phyloP scores from a whole-genome alignment of 73 alveolate species.

The Tetrahymena thermophila region DNA sequence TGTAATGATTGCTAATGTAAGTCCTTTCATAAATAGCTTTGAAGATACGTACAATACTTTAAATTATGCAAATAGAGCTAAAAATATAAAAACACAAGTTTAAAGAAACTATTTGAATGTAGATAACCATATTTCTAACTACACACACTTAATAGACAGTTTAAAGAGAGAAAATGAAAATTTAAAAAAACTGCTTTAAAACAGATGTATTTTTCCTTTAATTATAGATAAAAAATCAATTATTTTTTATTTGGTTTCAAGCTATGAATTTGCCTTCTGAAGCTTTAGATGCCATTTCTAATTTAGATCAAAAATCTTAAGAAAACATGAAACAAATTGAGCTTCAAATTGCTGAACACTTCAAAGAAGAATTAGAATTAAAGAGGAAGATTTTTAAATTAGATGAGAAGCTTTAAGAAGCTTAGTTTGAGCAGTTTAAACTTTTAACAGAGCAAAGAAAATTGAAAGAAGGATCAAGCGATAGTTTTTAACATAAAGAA shows the following conservation, averaged over 20 bases:
- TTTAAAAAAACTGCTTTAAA: neutral
- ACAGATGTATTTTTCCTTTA: neutral
- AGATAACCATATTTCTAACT: conserved; percentile 93
- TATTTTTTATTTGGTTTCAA: neutral
- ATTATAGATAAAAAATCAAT: neutral
- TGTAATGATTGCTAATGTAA: conserved; percentile 96
- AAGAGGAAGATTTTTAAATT: neutral
- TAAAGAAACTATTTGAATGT: conserved; percentile 89
- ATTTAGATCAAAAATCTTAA: neutral
- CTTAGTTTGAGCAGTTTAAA: neutral
- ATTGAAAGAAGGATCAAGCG: neutral
- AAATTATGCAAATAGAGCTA: conserved; percentile 99
- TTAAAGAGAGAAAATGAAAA: conserved; percentile 70
- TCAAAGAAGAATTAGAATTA: neutral
- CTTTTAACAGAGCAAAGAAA: neutral
- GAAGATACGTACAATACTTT: conserved; percentile 99
- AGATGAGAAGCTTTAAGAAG: neutral
- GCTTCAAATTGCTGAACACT: neutral
- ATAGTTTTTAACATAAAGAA: neutral
- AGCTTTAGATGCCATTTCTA: neutral
- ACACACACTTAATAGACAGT: conserved; percentile 82
- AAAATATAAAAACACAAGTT: conserved; percentile 94
- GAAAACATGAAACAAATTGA: neutral
- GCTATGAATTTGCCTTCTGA: neutral
- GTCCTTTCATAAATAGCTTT: conserved; percentile 80